Conservation (phyloP, 2,329 filamentous ascomycete species). For the Ophiocordyceps robertsii region DNA sequence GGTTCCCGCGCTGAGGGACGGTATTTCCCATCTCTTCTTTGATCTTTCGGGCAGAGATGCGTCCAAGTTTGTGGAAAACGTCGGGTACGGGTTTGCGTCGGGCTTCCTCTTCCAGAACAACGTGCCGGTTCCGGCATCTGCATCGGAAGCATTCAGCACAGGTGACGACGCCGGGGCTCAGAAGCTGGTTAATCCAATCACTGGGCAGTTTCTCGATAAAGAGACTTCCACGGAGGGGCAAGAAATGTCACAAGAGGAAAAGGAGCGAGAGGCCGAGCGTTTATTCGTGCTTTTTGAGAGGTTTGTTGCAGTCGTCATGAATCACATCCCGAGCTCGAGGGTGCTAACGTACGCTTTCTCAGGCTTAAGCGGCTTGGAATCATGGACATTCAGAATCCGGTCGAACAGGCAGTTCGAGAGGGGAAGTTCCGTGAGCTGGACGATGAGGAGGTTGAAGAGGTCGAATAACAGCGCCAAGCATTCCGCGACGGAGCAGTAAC, state of each 20-base stretch:
- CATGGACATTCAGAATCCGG: slow-evolving; percentile 66
- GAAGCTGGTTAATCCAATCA: slow-evolving; percentile 63
- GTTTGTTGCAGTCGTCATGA: slow-evolving; percentile 24
- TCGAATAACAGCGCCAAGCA: slow-evolving; percentile 15
- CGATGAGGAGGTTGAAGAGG: slow-evolving; percentile 35
- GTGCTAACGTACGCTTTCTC: slow-evolving; percentile 9
- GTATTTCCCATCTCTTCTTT: slow-evolving; percentile 70
- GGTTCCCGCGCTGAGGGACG: slow-evolving; percentile 57
- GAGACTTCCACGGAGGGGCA: slow-evolving; percentile 46
- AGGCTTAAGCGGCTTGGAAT: slow-evolving; percentile 62
- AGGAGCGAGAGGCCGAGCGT: slow-evolving; percentile 78
- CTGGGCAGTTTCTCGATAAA: slow-evolving; percentile 64
- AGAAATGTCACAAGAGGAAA: slow-evolving; percentile 84
- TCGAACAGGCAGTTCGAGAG: slow-evolving; percentile 53
- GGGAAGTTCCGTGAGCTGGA: slow-evolving; percentile 58
- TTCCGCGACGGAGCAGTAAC: neutral
- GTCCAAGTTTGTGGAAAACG: slow-evolving; percentile 70
- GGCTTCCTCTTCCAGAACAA: slow-evolving; percentile 82
- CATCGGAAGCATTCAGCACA: slow-evolving; percentile 32
- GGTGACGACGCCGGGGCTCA: slow-evolving; percentile 12
- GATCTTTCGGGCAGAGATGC: slow-evolving; percentile 75
- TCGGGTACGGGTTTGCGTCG: slow-evolving; percentile 88
- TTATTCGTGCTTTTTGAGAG: slow-evolving; percentile 85
- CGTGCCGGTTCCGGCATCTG: slow-evolving; percentile 58
- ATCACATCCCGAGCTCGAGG: neutral